Base-by-base conservation (phyloP, 2,329 filamentous ascomycete genomes). In the Colletotrichum acutatum region DNA sequence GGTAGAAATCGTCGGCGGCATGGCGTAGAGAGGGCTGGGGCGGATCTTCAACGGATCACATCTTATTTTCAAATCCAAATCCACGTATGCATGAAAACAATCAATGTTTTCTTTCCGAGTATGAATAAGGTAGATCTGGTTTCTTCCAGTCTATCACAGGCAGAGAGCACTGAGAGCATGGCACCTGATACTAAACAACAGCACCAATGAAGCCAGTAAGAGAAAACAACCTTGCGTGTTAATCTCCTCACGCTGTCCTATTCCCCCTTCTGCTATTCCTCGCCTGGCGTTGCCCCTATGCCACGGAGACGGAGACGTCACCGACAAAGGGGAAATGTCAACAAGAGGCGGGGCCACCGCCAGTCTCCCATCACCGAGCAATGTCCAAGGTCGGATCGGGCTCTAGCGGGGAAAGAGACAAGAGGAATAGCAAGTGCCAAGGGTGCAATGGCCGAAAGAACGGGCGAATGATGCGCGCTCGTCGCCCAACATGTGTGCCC, bases 401-500 rank as follows among this genome's bases (percentile, higher is more conserved):
- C 19, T n/a, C 42, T 26, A 49, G 16, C 12, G 57, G 57, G 32
- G 22, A 60, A 42, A 42, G 57, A 60, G 32, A 12, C 22, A 60
- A 60, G 32, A 26, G 32, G 2, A 49, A 49, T 49, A 19, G 26
- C 2, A 42, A 14, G 37, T 4, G 32, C 60, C 26, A 30, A 34
- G 28, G 32, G 9, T 26, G 5, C 22, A 37, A 5, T 28, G 22
- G 16, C 5, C 7, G 3, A 14, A n/a, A 14, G 61, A 19, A 64
- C 12, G 22, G 11, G 57, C 32, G 57, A 19, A 34, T 22, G 34
- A 57, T 30, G 54, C 9, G 54, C 28, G 28, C 28, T 34, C 22
- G n/a, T 64, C 11, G 61, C 61, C 46, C 61, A 37, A 64, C 28
- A 30, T 49, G 28, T 54, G 61, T 42, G 37, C 37, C 61, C 46